Percentiles rank a stretch among this genome's conserved stretches.
These are phyloP conservation scores for Neospermospora avenae DNA, from an alignment of 2,329 filamentous ascomycete species.

Conservation along the genomic window DNA sequence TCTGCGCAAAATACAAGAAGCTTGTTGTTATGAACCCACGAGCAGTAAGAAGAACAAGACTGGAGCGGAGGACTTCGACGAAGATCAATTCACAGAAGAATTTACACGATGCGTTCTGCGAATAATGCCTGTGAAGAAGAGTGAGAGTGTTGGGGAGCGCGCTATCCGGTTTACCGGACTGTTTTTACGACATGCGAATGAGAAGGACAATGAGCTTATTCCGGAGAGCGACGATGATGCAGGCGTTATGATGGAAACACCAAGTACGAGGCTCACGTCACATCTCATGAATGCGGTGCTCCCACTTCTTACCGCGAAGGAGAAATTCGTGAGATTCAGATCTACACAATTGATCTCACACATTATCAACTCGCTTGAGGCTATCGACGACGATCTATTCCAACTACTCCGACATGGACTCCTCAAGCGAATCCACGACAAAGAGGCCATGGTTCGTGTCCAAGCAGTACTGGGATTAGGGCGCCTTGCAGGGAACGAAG, in stretches of 20 bases:
- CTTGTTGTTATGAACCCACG: conserved; percentile 66
- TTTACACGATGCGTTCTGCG: conserved; percentile 78
- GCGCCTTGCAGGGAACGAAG: conserved; percentile 73
- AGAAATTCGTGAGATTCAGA: conserved; percentile 88
- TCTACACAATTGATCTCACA: conserved; percentile 87
- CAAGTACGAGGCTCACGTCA: conserved; percentile 74
- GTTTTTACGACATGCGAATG: conserved; percentile 71
- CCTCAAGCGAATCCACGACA: conserved; percentile 84
- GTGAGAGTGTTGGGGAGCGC: conserved; percentile 82
- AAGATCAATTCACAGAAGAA: conserved; percentile 84
- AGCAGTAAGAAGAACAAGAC: conserved; percentile 50
- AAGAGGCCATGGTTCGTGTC: conserved; percentile 86
- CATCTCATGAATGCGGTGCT: conserved; percentile 71
- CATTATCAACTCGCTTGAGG: conserved; percentile 87
- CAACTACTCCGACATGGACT: conserved; percentile 75
- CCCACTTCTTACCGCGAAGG: conserved; percentile 78
- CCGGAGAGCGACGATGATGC: conserved; percentile 62
- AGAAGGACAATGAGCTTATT: conserved; percentile 67
- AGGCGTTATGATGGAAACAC: conserved; percentile 74
- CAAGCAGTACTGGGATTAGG: conserved; percentile 92
- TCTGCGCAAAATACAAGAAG: conserved; percentile 85
- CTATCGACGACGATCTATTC: conserved; percentile 90
- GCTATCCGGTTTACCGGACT: conserved; percentile 82
- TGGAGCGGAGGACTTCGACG: conserved; percentile 66
- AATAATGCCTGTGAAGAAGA: conserved; percentile 85